Percentiles rank a stretch among this genome's conserved stretches.
These are phyloP conservation scores for Penicillium digitatum DNA, from an alignment of 2,329 filamentous ascomycete species.

Conservation along the genomic window DNA sequence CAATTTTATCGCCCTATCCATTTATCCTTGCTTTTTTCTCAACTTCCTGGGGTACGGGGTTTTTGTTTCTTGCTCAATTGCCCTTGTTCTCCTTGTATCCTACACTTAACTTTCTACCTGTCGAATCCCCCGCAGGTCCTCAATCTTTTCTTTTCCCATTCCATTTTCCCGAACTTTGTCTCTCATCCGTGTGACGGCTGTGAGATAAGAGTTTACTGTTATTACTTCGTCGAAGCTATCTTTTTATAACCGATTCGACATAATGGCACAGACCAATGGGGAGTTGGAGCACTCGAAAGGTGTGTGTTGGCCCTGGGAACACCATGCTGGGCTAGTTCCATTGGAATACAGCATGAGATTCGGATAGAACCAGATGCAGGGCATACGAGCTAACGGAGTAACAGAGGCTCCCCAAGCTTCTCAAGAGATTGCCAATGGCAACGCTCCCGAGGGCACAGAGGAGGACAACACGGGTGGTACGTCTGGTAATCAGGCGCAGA, in stretches of 20 bases:
- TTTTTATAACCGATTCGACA: conserved; percentile 16
- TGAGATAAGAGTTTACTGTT: conserved; percentile 20
- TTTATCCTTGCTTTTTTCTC: conserved; percentile 22
- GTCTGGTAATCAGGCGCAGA: conserved; percentile 4
- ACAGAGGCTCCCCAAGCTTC: conserved; percentile 32
- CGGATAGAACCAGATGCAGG: conserved; percentile 1
- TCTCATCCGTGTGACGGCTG: conserved; percentile 14
- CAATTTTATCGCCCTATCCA: conserved; percentile 27
- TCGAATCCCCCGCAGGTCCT: conserved; percentile 17
- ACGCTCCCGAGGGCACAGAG: conserved; percentile 33
- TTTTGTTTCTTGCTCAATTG: conserved; percentile 33
- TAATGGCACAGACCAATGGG: conserved; percentile 42
- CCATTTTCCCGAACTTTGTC: conserved; percentile 15
- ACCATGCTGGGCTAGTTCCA: conserved; percentile 7
- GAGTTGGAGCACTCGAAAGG: conserved; percentile 41
- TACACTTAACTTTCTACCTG: conserved; percentile 27
- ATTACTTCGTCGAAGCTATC: conserved; percentile 18
- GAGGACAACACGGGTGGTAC: conserved; percentile 39
- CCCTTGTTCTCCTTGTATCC: conserved; percentile 29
- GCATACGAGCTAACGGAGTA: conserved; percentile 10
- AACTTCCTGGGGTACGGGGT: conserved; percentile 35
- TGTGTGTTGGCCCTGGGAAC: conserved; percentile 15
- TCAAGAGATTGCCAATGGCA: conserved; percentile 35
- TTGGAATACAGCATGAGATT: conserved; percentile 7
- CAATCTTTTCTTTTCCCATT: conserved; percentile 16